Conservation (phyloP, 306 rosid species). For the Biancaea sappan region DNA sequence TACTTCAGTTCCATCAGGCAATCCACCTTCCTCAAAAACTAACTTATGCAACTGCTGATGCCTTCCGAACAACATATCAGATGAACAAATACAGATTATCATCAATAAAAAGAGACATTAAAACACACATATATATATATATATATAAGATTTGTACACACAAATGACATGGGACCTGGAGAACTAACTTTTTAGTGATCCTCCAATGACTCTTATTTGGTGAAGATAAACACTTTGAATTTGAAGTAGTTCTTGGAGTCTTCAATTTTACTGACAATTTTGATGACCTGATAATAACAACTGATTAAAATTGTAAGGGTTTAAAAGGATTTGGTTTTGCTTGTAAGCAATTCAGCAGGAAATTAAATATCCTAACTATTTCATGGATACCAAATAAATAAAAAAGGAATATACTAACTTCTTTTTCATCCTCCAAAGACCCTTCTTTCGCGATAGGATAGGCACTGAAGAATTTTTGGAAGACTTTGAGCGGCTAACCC, state of each 20-base stretch:
- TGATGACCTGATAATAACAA: slow-evolving; percentile 56
- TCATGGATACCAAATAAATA: slow-evolving; percentile 27
- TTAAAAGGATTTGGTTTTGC: slow-evolving; percentile 9
- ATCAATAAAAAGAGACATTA: slow-evolving; percentile 9
- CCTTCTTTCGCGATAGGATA: slow-evolving; percentile 45
- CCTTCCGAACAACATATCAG: slow-evolving; percentile 51
- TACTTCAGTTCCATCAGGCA: slow-evolving; percentile 96
- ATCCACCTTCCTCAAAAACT: slow-evolving; percentile 91
- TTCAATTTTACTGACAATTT: slow-evolving; percentile 60
- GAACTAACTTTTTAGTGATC: slow-evolving; percentile 73
- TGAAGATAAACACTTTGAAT: slow-evolving; percentile 50
- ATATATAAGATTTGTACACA: slow-evolving; percentile 17
- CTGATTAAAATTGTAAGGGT: slow-evolving; percentile 28
- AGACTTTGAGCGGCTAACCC: slow-evolving; percentile 47
- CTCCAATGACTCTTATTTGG: slow-evolving; percentile 75
- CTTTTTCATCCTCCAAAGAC: slow-evolving; percentile 53
- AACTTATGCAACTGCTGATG: slow-evolving; percentile 82
- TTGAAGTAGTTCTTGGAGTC: slow-evolving; percentile 54
- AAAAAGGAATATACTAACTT: slow-evolving; percentile 53
- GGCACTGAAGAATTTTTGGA: slow-evolving; percentile 51
- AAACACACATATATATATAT: background rate
- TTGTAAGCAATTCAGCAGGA: slow-evolving; percentile 23
- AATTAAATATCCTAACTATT: slow-evolving; percentile 30
- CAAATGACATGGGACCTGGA: slow-evolving; percentile 11
- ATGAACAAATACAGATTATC: slow-evolving; percentile 28